Percentiles rank a stretch among this genome's conserved stretches.
Conservation (phyloP, 108 stramenopile genomes). For the Cyclotella choctawhatcheeana region DNA sequence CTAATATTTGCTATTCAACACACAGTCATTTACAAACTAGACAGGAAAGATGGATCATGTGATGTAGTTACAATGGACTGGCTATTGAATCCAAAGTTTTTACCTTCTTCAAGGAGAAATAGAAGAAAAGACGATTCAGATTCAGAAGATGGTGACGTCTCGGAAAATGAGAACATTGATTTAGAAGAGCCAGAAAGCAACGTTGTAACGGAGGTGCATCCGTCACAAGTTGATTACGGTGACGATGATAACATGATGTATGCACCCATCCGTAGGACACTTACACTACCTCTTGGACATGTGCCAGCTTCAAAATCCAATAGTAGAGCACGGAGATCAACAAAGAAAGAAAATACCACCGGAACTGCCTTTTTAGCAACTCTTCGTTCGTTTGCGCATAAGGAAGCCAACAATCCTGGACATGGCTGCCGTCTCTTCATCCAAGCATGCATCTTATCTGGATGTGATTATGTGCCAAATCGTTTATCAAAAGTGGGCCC, state of each 20-base stretch:
- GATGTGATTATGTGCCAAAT: conserved; percentile 94
- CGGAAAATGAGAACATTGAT: neutral
- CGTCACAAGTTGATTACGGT: conserved; percentile 31
- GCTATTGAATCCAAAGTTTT: conserved; percentile 58
- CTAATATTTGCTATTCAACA: neutral
- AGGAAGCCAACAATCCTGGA: conserved; percentile 59
- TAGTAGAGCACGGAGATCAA: conserved; percentile 6
- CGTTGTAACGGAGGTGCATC: conserved; percentile 8
- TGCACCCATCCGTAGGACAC: conserved; percentile 35
- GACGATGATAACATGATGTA: conserved; percentile 31
- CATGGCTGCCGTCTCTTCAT: conserved; percentile 87
- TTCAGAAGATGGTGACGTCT: neutral
- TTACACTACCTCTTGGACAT: conserved; percentile 16
- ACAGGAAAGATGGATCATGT: conserved; percentile 71
- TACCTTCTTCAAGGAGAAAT: conserved; percentile 8
- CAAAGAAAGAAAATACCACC: conserved; percentile 2
- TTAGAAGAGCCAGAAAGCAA: neutral
- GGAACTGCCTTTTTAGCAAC: conserved; percentile 52
- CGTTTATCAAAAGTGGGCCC: conserved; percentile 87
- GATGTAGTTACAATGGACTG: conserved; percentile 84
- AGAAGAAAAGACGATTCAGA: conserved; percentile 5
- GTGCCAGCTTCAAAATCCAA: conserved; percentile 1
- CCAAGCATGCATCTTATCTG: conserved; percentile 91
- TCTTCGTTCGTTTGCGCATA: conserved; percentile 52
- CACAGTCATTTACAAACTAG: conserved; percentile 83